phyloP scores from a whole-genome alignment of 192 early-diverging fungal genomes.

The Backusella tarrabulga region DNA sequence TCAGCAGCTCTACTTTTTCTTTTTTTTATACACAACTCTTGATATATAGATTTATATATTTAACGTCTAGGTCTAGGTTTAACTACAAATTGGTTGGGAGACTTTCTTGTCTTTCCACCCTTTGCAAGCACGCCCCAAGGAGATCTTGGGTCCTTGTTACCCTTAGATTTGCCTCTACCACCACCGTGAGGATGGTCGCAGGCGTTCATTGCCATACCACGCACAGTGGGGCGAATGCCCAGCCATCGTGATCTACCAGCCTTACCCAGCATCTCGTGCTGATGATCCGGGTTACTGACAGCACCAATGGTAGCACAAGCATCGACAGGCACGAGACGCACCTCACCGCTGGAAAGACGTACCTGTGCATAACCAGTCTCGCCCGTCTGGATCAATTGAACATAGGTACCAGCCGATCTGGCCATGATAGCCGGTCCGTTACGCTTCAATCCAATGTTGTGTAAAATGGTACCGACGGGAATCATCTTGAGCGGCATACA shows the following conservation, averaged over 20 bases:
- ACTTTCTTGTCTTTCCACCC: constrained; percentile 83
- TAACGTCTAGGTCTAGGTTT: constrained; percentile 60
- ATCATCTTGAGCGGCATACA: constrained; percentile 87
- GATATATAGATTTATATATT: constrained; percentile 4
- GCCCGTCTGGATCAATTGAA: constrained; percentile 79
- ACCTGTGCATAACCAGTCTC: constrained; percentile 81
- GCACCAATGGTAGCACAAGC: constrained; percentile 88
- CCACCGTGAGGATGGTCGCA: constrained; percentile 98
- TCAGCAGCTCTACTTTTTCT: too few relatives aligned
- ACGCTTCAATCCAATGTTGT: constrained; percentile 80
- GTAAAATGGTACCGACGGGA: constrained; percentile 88
- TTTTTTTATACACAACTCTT: background rate
- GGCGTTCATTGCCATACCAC: constrained; percentile 96
- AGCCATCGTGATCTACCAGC: constrained; percentile 81
- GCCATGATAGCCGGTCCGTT: constrained; percentile 75
- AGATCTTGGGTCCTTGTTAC: constrained; percentile 83
- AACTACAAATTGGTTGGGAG: constrained; percentile 68
- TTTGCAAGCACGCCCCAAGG: constrained; percentile 93
- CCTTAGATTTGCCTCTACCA: constrained; percentile 92
- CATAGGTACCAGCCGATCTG: constrained; percentile 85
- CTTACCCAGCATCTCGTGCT: constrained; percentile 83
- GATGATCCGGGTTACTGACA: constrained; percentile 89
- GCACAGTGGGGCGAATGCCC: constrained; percentile 89
- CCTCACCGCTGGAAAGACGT: constrained; percentile 82
- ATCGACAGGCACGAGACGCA: constrained; percentile 79